A percentile compares a stretch with the other conserved stretches of the same genome.
Evolutionary conservation across 495 filamentous ascomycete species (phyloP).

Genomic region (Penicillium flavigenum): DNA sequence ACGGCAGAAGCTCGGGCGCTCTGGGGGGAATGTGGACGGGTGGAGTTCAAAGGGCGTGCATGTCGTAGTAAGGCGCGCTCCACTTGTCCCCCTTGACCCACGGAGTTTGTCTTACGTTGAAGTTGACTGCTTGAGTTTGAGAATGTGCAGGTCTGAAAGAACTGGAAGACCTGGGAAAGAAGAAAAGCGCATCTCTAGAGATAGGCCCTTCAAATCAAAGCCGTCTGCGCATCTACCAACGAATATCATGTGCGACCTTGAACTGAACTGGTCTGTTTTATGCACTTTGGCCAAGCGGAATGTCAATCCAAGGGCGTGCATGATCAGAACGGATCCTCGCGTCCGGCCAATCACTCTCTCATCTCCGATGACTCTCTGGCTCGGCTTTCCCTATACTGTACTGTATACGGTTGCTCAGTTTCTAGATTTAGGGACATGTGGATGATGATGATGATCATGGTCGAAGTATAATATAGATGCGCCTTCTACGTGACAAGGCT

Average conservation of each 20-base stretch:
- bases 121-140: neutral
- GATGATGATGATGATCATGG: slow-evolving; percentile 9
- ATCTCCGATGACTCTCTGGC: slow-evolving; percentile 12
- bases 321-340: slow-evolving; percentile 13
- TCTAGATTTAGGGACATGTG: neutral
- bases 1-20: slow-evolving; percentile 6
- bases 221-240: neutral
- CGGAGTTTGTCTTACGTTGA: neutral
- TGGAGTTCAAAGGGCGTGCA: slow-evolving; percentile 33
- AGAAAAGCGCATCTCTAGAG: neutral
- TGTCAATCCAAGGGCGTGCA: slow-evolving; percentile 33
- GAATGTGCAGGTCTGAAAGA: neutral
- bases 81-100: slow-evolving; percentile 18
- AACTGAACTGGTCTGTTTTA: neutral
- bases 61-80: slow-evolving; percentile 29
- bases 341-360: slow-evolving; percentile 14
- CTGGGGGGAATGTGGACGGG: slow-evolving; percentile 19
- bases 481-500: neutral
- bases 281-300: slow-evolving; percentile 16
- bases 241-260: neutral
- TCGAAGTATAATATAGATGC: neutral
- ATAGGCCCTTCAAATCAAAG: neutral
- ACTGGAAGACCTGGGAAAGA: neutral
- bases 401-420: neutral
- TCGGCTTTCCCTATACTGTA: slow-evolving; percentile 7